Evolutionary conservation across 352 stramenopile species (phyloP).

Genomic region (Phytophthora aleatoria): DNA sequence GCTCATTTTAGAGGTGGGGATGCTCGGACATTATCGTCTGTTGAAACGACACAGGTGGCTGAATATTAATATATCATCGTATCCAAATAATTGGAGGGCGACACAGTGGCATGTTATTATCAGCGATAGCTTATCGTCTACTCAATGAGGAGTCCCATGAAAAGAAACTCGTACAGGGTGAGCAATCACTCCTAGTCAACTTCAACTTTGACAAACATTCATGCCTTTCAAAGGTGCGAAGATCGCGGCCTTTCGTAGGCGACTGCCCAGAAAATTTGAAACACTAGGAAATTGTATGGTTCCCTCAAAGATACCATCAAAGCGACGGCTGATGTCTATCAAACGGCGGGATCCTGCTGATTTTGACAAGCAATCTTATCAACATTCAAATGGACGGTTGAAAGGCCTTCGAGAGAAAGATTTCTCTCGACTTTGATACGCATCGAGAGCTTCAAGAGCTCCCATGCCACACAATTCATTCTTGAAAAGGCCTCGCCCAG

Average conservation of each 20-base stretch:
- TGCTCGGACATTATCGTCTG: too few species aligned
- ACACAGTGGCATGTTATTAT: too few species aligned
- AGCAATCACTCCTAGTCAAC: constrained; percentile 8
- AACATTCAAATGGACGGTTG: constrained; percentile 14
- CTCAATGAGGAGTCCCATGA: too few species aligned
- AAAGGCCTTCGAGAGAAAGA: constrained; percentile 3
- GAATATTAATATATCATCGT: too few species aligned
- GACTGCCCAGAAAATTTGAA: constrained; percentile 5
- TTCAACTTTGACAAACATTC: constrained; percentile 23
- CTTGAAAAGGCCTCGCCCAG: constrained; percentile 14
- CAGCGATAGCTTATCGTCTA: too few species aligned
- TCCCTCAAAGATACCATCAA: constrained; percentile 19
- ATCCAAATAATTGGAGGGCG: too few species aligned
- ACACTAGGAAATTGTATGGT: constrained; percentile 7
- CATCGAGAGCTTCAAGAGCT: constrained; percentile 7
- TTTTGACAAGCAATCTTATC: constrained; percentile 23
- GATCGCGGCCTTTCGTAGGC: constrained; percentile 17
- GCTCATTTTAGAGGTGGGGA: too few species aligned
- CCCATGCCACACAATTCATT: constrained; percentile 11
- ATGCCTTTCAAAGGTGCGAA: constrained; percentile 5
- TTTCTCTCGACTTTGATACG: constrained; percentile 13
- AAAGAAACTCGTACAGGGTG: too few species aligned
- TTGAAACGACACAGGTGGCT: too few species aligned
- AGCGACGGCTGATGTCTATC: constrained; percentile 11
- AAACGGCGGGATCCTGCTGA: constrained; percentile 16